Base-by-base conservation (phyloP, 2,329 filamentous ascomycete species). In the Penicillium sp. region DNA sequence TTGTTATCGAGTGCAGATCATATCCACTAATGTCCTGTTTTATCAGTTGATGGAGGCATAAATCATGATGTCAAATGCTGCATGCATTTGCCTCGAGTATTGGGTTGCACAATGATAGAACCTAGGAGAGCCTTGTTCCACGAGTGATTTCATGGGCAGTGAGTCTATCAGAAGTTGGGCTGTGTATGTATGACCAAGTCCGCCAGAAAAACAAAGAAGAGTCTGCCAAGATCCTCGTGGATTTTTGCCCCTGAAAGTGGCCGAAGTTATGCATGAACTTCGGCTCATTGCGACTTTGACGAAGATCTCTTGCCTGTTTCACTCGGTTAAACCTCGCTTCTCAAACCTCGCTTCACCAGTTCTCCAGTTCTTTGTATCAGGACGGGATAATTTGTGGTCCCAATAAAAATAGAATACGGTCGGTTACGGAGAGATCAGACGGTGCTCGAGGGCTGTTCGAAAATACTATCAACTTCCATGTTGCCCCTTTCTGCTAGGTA, bases 211-310 rank as follows among this genome's bases (percentile, higher is more conserved):
- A 25, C 11, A 16, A 31, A 7, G 29, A 34, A 36, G 13, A 19
- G 3, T 19, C 34, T 27, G 46, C 46, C 46, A 49, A 49, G 41
- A 36, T n/a, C 5, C 3, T 25, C 5, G 47, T 49, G 46, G 41
- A 50, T 29, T 16, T n/a, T 19, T 38, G 30, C 36, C 47, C 47
- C 47, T 50, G 47, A 50, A 45, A 40, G 10, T 31, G n/a, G 38
- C 40, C 28, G 27, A 22, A 27, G 29, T 27, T 19, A 16, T 16
- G 13, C 5, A 18, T 34, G n/a, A 19, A 44, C 22, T 22, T 38
- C 41, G 14, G 29, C 16, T 29, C 9, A 28, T 30, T 34, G 14
- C 36, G 19, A 46, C 36, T 39, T n/a, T 27, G 22, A 27, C 13
- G 34, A 46, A 22, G 40, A 49, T 50, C 36, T 36, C 36, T 35